These are phyloP conservation scores for Sporothrix inflata DNA, from an alignment of 2,329 filamentous ascomycete genomes.

Conservation along the genomic window DNA sequence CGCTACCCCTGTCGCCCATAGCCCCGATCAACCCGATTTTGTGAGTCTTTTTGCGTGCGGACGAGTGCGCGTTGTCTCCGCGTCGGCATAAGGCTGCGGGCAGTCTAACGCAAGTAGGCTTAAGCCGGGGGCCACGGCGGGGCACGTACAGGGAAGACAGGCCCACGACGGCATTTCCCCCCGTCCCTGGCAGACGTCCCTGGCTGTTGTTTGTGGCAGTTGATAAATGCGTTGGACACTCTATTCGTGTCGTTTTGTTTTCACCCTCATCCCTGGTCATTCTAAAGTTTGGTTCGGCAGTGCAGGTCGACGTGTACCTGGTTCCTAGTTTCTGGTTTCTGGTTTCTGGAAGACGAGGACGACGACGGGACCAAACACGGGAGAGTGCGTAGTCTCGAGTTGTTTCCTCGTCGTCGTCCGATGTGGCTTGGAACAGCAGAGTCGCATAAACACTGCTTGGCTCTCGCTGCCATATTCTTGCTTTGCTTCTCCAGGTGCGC, in stretches of 20 bases:
- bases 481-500: neutral
- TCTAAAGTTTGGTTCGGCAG: neutral
- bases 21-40: slow-evolving; percentile 6
- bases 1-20: neutral
- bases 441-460: neutral
- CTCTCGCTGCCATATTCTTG: neutral
- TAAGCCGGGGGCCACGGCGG: neutral
- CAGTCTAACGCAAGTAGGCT: neutral
- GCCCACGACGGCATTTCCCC: neutral
- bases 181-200: neutral
- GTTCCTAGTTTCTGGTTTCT: neutral
- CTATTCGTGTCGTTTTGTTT: neutral
- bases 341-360: neutral
- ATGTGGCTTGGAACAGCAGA: neutral
- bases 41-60: too few relatives aligned
- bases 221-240: neutral
- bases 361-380: neutral
- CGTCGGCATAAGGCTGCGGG: neutral
- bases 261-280: neutral
- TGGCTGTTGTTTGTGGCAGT: neutral
- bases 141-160: neutral
- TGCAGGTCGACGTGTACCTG: neutral
- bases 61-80: neutral
- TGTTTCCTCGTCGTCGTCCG: neutral
- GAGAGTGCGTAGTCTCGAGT: neutral